Conservation (phyloP, 2,329 filamentous ascomycete genomes). For the Phyllosticta paracitricarpa region DNA sequence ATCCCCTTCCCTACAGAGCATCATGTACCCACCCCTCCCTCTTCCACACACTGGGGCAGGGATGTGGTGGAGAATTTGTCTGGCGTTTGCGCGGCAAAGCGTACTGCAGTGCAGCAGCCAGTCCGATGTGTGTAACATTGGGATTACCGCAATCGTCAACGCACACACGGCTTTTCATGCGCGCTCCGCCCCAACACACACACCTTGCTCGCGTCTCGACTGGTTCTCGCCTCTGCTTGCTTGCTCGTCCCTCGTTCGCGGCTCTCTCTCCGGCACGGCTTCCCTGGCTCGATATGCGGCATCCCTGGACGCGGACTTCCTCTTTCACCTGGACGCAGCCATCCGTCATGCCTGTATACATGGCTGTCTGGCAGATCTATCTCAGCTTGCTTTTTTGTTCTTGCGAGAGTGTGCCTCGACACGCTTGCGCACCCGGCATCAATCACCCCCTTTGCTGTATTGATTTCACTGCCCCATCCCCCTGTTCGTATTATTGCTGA, state of each 20-base stretch:
- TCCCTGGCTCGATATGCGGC: not conserved
- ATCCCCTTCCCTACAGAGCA: conserved; percentile 9
- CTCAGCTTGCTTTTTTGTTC: not conserved
- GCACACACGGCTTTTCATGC: not conserved
- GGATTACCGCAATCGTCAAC: not conserved
- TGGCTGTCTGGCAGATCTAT: not conserved
- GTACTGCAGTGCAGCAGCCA: not conserved
- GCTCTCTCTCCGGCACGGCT: not conserved
- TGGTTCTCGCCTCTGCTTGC: not conserved
- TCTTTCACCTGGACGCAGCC: not conserved
- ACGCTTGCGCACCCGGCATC: not conserved
- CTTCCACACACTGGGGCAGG: not conserved
- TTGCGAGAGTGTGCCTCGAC: not conserved
- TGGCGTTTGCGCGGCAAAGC: not conserved
- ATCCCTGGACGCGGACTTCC: not conserved
- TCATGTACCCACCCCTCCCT: not conserved
- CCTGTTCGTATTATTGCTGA: not conserved
- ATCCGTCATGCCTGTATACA: not conserved
- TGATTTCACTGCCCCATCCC: not conserved
- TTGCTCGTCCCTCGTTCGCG: not conserved
- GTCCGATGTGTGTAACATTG: conserved; percentile 6
- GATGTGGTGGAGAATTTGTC: not conserved
- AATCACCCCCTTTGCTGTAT: not conserved
- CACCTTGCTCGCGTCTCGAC: not conserved
- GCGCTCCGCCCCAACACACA: not conserved